Evolutionary conservation across 1,284 basidiomycete species (phyloP).

Genomic region (Sporisorium iseilematis-ciliati): DNA sequence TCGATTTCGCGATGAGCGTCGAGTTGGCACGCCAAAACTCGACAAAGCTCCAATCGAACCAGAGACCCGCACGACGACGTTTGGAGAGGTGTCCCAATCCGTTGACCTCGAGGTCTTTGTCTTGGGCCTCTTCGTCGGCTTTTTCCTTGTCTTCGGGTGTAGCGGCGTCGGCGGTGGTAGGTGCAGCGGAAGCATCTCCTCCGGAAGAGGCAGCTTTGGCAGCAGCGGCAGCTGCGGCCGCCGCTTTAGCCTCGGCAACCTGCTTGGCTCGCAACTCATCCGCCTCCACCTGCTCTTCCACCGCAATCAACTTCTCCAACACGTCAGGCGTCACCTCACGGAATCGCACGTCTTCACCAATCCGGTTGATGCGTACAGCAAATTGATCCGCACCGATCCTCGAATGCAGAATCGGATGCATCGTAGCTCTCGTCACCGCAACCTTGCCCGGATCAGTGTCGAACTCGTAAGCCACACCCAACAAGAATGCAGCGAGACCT

Average conservation of each 20-base stretch:
- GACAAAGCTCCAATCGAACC: conserved; percentile 99
- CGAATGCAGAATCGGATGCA: conserved; percentile 81
- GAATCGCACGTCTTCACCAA: conserved; percentile 92
- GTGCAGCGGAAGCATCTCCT: conserved; percentile 8
- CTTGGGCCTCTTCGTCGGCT: conserved; percentile 42
- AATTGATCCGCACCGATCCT: conserved; percentile 86
- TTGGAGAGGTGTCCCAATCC: conserved; percentile 59
- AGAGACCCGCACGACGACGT: conserved; percentile 80
- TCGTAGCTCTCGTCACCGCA: conserved; percentile 55
- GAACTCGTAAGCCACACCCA: conserved; percentile 84
- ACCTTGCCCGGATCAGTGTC: conserved; percentile 53
- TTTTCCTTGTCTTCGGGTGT: conserved; percentile 37
- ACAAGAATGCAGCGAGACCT: conserved; percentile 88
- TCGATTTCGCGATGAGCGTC: conserved; percentile 72
- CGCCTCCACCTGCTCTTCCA: conserved; percentile 46
- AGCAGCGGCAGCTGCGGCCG: conserved; percentile 32
- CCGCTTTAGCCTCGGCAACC: conserved; percentile 34
- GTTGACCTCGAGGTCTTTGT: conserved; percentile 49
- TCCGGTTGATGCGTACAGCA: conserved; percentile 83
- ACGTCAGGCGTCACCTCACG: conserved; percentile 86
- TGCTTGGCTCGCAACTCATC: conserved; percentile 62
- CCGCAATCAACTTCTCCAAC: conserved; percentile 62
- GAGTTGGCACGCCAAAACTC: conserved; percentile 98
- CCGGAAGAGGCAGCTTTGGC: conserved; percentile 23
- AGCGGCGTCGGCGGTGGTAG: conserved; percentile 8